These are phyloP conservation scores for Podochytrium sp. DNA, from an alignment of 192 early-diverging fungal species.

Conservation along the genomic window DNA sequence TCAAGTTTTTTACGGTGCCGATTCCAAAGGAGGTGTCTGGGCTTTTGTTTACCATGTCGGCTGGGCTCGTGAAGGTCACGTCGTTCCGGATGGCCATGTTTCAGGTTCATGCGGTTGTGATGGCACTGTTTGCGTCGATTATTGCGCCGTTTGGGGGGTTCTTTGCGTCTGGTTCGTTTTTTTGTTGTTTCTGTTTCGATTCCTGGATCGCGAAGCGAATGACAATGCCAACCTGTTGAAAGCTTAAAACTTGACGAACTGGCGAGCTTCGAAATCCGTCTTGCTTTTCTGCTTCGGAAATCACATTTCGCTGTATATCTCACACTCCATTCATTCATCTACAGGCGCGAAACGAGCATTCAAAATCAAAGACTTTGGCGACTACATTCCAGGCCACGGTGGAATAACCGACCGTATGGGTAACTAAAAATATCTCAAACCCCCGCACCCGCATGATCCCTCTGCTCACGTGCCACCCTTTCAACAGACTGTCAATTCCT, in stretches of 20 bases:
- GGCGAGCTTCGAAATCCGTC: too few species aligned
- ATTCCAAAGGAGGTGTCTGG: not conserved
- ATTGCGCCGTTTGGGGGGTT: conserved; percentile 99
- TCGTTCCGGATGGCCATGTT: conserved; percentile 79
- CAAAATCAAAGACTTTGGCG: conserved; percentile 96
- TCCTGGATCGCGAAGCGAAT: too few species aligned
- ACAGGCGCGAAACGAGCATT: conserved; percentile 92
- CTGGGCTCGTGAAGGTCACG: conserved; percentile 33
- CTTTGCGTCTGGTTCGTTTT: conserved; percentile 80
- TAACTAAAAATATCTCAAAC: not conserved
- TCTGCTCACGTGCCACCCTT: not conserved
- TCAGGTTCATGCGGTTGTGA: conserved; percentile 84
- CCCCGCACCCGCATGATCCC: not conserved
- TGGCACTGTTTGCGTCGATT: conserved; percentile 90
- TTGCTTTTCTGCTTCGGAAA: not conserved
- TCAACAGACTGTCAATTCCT: conserved; percentile 97
- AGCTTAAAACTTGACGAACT: too few species aligned
- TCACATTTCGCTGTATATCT: not conserved
- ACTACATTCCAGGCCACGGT: conserved; percentile 96
- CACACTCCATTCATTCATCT: too few species aligned
- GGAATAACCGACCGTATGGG: conserved; percentile 93
- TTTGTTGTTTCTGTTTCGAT: too few species aligned
- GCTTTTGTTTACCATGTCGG: not conserved
- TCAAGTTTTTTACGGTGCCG: conserved; percentile 23
- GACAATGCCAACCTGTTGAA: too few species aligned